Evolutionary conservation across 2,329 filamentous ascomycete genomes (phyloP), one percentile per base, ranked within the genome.

Genomic region (Diaporthe ilicicola): DNA sequence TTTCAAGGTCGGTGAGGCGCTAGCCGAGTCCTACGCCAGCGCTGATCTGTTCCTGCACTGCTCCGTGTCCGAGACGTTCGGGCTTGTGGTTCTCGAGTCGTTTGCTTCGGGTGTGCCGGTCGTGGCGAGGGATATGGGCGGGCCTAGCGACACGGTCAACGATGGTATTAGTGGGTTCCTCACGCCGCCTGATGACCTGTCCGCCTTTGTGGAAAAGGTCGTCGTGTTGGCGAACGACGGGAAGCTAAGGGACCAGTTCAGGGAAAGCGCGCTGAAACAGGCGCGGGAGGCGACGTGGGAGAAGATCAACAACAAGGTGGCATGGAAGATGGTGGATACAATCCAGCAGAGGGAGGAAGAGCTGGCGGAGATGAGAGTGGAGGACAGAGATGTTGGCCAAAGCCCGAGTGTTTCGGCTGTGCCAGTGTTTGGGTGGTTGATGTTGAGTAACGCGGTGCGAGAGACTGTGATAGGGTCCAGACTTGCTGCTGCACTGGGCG

Each of bases 21-120:
- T 93, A 10, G 90, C 90, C n/a, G 82, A 84, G n/a, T 87, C 89
- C 12, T 93, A 92, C 74, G 90, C 91, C 2, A 88, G 88, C 4
- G 90, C 88, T 0, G 91, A 93, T 76, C 74, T 93, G n/a, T 93
- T 93, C 76, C 80, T 93, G 17, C 91, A 93, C 80, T 92, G 90
- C 80, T 93, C 89, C 27, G 83, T 93, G 70, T 93, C 91, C 0
- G 91, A 93, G 79, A 93, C 91, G 0, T 93, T 93, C 78, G 91
- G 91, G 0, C 82, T 93, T 12, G 91, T 93, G 0, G 91, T 93
- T 1, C 82, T 93, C 2, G 91, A 93, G 79, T 88, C 89, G 3
- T 92, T 93, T 90, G 90, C 91, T 0, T 92, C 90, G 73, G 90
- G 90, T 3, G 85, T 93, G 2, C 90, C 91, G 0, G 91, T 93